phyloP scores from a whole-genome alignment of 495 filamentous ascomycete genomes.

The Annulohypoxylon stygium region DNA sequence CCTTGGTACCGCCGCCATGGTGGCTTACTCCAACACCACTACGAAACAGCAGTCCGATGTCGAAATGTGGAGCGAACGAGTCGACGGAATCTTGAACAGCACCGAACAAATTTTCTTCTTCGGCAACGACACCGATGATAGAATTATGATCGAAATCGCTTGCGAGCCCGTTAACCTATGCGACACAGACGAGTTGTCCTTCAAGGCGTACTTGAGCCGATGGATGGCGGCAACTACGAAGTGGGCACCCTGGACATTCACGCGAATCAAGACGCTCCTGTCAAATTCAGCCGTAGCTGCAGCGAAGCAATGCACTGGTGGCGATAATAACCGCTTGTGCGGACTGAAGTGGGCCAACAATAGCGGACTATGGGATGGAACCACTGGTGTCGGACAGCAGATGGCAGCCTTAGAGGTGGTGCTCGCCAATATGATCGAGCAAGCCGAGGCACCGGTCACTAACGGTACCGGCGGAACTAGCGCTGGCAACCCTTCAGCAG shows the following conservation, averaged over 20 bases:
- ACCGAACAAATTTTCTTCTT: constrained; percentile 69
- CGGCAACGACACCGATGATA: constrained; percentile 49
- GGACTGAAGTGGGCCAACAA: constrained; percentile 75
- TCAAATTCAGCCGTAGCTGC: constrained; percentile 74
- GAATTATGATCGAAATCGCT: constrained; percentile 75
- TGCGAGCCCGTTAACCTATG: constrained; percentile 75
- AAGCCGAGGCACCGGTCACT: constrained; percentile 68
- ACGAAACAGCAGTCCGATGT: constrained; percentile 61
- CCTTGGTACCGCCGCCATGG: constrained; percentile 76
- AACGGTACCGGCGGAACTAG: constrained; percentile 80
- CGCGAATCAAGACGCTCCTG: constrained; percentile 72
- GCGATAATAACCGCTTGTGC: constrained; percentile 72
- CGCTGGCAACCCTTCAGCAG: constrained; percentile 76
- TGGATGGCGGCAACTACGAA: constrained; percentile 82
- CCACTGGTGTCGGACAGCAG: constrained; percentile 74
- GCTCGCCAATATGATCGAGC: constrained; percentile 68
- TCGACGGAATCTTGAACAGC: constrained; percentile 66
- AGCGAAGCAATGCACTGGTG: constrained; percentile 72
- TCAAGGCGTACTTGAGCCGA: constrained; percentile 78
- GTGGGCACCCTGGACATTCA: constrained; percentile 73
- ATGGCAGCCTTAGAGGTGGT: constrained; percentile 78
- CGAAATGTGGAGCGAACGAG: constrained; percentile 65
- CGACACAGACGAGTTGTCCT: constrained; percentile 75
- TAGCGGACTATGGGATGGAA: constrained; percentile 65
- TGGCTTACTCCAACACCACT: constrained; percentile 45